Evolutionary conservation across 2,329 filamentous ascomycete genomes (phyloP).

Genomic region (Cadophora sp.): DNA sequence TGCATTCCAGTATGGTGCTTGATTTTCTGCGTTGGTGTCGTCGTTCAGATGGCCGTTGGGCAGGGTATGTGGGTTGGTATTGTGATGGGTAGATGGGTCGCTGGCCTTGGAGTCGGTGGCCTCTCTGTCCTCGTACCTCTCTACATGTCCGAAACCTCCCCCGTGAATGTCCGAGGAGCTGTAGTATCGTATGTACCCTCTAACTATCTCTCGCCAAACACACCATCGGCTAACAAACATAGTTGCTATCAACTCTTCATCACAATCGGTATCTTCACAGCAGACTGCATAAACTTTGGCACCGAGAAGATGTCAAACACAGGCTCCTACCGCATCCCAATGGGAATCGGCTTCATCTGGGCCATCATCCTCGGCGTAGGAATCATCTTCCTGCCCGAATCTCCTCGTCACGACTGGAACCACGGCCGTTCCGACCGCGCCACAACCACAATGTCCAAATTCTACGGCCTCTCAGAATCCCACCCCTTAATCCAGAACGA

Average conservation of each 20-base stretch:
- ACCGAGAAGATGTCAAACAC: constrained; percentile 47
- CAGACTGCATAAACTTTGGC: constrained; percentile 62
- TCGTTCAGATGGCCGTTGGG: constrained; percentile 67
- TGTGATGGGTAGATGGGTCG: constrained; percentile 67
- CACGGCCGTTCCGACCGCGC: constrained; percentile 56
- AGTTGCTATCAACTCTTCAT: constrained; percentile 77
- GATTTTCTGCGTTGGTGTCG: constrained; percentile 68
- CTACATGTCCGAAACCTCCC: constrained; percentile 70
- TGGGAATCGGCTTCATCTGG: constrained; percentile 61
- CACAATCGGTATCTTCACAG: constrained; percentile 70
- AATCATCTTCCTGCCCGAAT: constrained; percentile 61
- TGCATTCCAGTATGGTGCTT: constrained; percentile 61
- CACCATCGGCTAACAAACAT: neutral
- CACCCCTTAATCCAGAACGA: constrained; percentile 58
- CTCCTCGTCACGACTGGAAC: constrained; percentile 62
- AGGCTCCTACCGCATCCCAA: constrained; percentile 67
- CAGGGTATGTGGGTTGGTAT: constrained; percentile 66
- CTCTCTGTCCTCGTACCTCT: constrained; percentile 71
- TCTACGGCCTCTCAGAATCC: constrained; percentile 56
- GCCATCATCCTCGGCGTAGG: constrained; percentile 60
- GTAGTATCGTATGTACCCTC: constrained; percentile 52
- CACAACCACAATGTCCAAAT: constrained; percentile 57
- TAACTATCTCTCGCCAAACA: neutral
- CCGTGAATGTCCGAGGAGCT: constrained; percentile 66
- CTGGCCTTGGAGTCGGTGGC: constrained; percentile 71